Percentiles rank a stretch among this genome's conserved stretches.
These are phyloP conservation scores for Clathrus columnatus DNA, from an alignment of 768 basidiomycete species.

Conservation along the genomic window DNA sequence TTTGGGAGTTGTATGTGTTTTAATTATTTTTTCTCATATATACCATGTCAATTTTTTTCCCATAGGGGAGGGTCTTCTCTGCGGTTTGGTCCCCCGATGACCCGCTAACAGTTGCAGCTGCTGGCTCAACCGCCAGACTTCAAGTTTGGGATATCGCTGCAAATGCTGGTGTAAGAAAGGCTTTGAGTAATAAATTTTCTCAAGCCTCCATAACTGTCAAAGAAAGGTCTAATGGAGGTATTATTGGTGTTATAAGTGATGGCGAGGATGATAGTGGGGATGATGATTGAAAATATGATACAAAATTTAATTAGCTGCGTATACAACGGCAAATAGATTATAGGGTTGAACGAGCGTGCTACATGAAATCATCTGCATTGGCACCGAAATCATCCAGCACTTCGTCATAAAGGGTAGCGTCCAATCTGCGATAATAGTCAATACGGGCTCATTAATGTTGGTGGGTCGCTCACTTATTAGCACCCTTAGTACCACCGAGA, in stretches of 20 bases:
- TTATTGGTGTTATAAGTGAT: slow-evolving; percentile 61
- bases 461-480: slow-evolving; percentile 42
- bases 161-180: slow-evolving; percentile 73
- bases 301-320: neutral
- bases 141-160: slow-evolving; percentile 94
- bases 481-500: slow-evolving; percentile 62
- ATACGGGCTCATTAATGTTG: neutral
- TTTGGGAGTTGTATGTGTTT: slow-evolving; percentile 69
- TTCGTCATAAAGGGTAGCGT: slow-evolving; percentile 79
- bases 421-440: slow-evolving; percentile 40
- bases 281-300: slow-evolving; percentile 16
- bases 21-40: slow-evolving; percentile 3
- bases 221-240: slow-evolving; percentile 49
- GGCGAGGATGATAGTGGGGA: slow-evolving; percentile 41
- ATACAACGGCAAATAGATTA: neutral
- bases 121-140: slow-evolving; percentile 86
- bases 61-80: slow-evolving; percentile 93
- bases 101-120: slow-evolving; percentile 87
- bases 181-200: slow-evolving; percentile 69
- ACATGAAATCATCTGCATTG: slow-evolving; percentile 85
- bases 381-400: slow-evolving; percentile 81
- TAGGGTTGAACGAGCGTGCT: slow-evolving; percentile 22
- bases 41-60: neutral
- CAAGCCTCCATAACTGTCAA: slow-evolving; percentile 60
- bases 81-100: slow-evolving; percentile 89